Conservation (phyloP, 164 flowering plant genomes). For the Magnolia sinica region DNA sequence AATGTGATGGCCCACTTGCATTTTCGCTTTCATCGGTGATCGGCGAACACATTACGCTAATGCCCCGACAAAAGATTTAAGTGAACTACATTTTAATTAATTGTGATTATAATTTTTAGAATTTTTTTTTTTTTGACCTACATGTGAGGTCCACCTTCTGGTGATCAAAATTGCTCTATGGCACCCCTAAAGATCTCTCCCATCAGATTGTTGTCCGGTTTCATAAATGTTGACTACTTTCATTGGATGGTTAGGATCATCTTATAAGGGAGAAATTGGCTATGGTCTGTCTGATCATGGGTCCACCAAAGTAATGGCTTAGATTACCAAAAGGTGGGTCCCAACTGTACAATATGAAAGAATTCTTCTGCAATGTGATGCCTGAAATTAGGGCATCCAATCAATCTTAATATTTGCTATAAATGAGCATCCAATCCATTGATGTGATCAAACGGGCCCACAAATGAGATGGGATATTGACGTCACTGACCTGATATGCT, state of each 20-base stretch:
- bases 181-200: too few species aligned
- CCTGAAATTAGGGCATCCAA: too few species aligned
- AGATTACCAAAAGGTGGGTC: neutral
- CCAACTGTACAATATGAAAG: neutral
- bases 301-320: neutral
- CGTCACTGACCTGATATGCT: too few species aligned
- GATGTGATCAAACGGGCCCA: too few species aligned
- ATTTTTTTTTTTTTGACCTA: neutral
- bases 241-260: too few species aligned
- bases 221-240: too few species aligned
- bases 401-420: too few species aligned
- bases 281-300: too few species aligned
- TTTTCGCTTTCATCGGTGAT: neutral
- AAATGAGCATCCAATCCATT: too few species aligned
- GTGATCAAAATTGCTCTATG: neutral
- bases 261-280: too few species aligned
- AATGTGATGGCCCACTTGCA: neutral
- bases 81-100: neutral
- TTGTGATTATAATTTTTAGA: neutral
- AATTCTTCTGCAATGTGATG: too few species aligned
- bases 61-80: neutral
- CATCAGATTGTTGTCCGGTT: neutral
- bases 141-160: neutral
- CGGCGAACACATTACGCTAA: neutral
- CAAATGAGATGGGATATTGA: too few species aligned